phyloP scores from a whole-genome alignment of 768 basidiomycete species.

The Lepiota subincarnata region DNA sequence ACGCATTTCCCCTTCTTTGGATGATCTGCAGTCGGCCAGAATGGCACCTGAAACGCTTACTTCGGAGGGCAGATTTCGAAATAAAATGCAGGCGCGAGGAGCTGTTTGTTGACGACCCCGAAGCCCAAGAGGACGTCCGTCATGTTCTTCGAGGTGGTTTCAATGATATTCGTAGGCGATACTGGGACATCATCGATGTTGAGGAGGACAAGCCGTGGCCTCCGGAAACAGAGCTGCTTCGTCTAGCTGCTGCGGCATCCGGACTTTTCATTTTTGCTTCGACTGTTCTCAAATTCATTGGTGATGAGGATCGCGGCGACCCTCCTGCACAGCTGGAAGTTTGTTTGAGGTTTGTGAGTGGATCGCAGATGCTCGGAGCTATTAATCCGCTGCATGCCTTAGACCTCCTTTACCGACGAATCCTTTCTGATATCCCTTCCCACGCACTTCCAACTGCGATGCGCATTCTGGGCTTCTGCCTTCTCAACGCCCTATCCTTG shows the following conservation, averaged over 20 bases:
- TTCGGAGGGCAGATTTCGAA: neutral
- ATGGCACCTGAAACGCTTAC: neutral
- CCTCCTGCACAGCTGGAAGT: neutral
- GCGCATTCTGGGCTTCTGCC: neutral
- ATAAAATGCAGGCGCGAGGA: neutral
- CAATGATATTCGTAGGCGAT: neutral
- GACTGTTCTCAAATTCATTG: neutral
- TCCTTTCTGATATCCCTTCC: neutral
- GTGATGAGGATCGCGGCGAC: neutral
- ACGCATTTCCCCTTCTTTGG: neutral
- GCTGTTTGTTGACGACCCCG: neutral
- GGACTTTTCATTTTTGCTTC: slow-evolving; percentile 1
- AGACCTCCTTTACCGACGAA: neutral
- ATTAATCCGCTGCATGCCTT: neutral
- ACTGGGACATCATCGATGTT: neutral
- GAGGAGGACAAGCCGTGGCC: neutral
- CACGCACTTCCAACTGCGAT: neutral
- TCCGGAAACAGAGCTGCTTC: neutral
- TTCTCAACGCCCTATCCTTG: neutral
- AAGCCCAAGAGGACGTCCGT: neutral
- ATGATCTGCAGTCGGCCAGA: neutral
- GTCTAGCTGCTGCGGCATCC: neutral
- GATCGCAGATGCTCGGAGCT: neutral
- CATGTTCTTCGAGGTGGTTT: neutral
- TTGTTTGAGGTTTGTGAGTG: neutral